phyloP scores from a whole-genome alignment of 768 basidiomycete genomes.

The Leccinum subgranulosum region DNA sequence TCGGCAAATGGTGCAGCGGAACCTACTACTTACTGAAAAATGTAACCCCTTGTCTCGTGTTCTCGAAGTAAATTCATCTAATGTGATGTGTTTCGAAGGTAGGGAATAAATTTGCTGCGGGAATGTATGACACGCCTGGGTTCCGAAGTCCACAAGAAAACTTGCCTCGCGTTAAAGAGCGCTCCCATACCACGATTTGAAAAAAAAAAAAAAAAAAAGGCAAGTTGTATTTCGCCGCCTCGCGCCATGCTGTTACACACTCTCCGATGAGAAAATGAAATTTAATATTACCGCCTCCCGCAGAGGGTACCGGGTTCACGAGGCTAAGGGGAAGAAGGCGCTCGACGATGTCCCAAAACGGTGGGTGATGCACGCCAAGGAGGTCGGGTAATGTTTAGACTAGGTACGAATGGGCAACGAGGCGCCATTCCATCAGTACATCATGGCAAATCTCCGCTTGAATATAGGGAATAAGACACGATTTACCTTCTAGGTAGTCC shows the following conservation, averaged over 20 bases:
- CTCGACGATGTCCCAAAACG: not conserved
- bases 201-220: not conserved
- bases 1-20: not conserved
- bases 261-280: not conserved
- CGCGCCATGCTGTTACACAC: not conserved
- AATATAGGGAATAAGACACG: conserved; percentile 9
- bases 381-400: conserved; percentile 4
- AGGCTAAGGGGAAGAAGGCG: not conserved
- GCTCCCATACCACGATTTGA: conserved; percentile 1
- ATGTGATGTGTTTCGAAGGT: not conserved
- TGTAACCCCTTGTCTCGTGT: not conserved
- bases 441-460: conserved; percentile 9
- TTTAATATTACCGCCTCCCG: not conserved
- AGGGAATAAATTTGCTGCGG: not conserved
- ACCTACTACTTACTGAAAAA: not conserved
- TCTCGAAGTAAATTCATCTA: not conserved
- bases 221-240: conserved; percentile 18
- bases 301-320: not conserved
- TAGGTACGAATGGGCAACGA: conserved; percentile 2
- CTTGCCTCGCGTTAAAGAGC: not conserved
- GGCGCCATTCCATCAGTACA: conserved; percentile 13
- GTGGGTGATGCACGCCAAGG: not conserved
- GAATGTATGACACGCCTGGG: not conserved
- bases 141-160: not conserved
- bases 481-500: conserved; percentile 62